Evolutionary conservation across 257 asterid species (phyloP), one percentile per base, ranked within the genome.

Genomic region (Plantago elongata): DNA sequence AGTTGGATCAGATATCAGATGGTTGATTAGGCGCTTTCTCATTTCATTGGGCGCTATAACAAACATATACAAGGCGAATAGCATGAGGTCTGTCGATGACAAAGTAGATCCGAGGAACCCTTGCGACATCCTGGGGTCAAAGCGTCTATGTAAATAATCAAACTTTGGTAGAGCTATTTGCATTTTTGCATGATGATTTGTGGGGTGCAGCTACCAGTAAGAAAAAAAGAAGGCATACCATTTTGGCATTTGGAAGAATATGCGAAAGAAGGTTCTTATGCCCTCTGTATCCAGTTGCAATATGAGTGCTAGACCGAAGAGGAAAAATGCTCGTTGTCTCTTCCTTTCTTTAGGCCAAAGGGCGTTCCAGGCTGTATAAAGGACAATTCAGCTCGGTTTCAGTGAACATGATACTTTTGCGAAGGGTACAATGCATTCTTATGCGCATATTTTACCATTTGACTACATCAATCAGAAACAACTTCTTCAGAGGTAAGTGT

Each of bases 271-370:
- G 45, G 95, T 76, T 51, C 99, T 72, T 70, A 87, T 87, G 67
- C 95, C 96, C 65, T 87, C 95, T 13, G 72, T 82, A 71, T 93
- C 99, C 63, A 89, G 82, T 66, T 93, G 88, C 81, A 87, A 16
- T 74, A 93, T 93, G 48, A 93, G 97, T 7, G 99, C 99, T 54
- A 93, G 65, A 3, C 99, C 99, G n/a, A 93, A 93, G 9, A 93
- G 92, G 78, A 93, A 93, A 70, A 93, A 89, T 0, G 99, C 88
- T 54, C 97, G 79, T 64, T 93, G 99, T 57, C 99, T 76, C 73
- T 93, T 93, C 78, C 96, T 79, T 79, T 93, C 97, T 67, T 69
- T 87, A 0, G 99, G 96, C 99, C 99, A 93, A 40, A 93, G 97
- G 8, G 97, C 79, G 40, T 89, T 83, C 99, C 99, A 93, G 44